Base-by-base conservation (phyloP, 2,329 filamentous ascomycete genomes). In the Cytospora mali region DNA sequence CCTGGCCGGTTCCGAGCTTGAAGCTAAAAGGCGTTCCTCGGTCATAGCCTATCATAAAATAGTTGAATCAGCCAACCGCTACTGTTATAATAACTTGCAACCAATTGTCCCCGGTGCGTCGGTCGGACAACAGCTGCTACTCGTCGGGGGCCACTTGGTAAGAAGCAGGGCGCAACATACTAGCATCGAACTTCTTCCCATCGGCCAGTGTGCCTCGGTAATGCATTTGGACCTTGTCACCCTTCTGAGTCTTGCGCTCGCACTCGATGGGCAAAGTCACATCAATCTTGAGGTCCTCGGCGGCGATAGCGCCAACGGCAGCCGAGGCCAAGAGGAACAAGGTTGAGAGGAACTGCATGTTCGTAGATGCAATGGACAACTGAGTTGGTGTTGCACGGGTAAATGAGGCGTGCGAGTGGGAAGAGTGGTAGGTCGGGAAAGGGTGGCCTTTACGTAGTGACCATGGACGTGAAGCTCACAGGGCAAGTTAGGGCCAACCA, bases 161-260 rank as follows among this genome's bases (percentile, higher is more conserved):
- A 49, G 4, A 46, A 14, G 31, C 29, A 42, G 58, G 33, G 16
- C 52, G 21, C 35, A 46, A 78, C 80, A 61, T 73, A 84, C 85
- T 88, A 66, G 91, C 86, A 78, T 97, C 94, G 73, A 98, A 98
- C 75, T 95, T 81, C 65, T 84, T 81, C 71, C 93, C 94, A 67
- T 87, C 85, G 57, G 80, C 57, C 33, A 97, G 85, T 1, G 90
- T 95, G 70, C 94, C 94, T 61, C 85, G 85, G 82, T 98, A 97
- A 81, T 97, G 93, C 71, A 97, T 92, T 61, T 88, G 81, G 73
- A 97, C 87, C 67, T 81, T 87, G 79, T 97, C 93, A 68, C 92
- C 92, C 66, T 83, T 85, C 72, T 84, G 72, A 18, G 86, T 90
- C 80, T 91, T 93, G 76, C 92, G 88, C 56, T 87, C 86, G 81